Evolutionary conservation across 768 basidiomycete species (phyloP).

Genomic region (Leucocoprinus leucothites): DNA sequence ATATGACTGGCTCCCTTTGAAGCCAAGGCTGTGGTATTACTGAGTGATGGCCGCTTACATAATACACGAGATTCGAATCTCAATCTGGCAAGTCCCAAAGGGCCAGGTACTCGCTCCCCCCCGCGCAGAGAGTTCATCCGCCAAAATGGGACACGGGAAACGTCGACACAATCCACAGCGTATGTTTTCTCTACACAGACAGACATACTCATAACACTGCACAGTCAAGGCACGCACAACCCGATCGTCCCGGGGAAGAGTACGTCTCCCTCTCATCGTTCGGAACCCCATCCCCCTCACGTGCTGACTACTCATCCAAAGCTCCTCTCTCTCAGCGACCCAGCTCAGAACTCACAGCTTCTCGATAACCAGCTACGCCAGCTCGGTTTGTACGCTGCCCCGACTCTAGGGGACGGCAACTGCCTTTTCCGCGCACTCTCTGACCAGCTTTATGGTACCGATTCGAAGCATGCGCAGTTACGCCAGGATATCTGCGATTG

Average conservation of each 20-base stretch:
- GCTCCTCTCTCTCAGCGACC: slow-evolving; percentile 46
- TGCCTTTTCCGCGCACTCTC: slow-evolving; percentile 90
- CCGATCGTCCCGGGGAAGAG: slow-evolving; percentile 47
- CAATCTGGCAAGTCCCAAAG: too few relatives aligned
- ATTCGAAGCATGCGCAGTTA: slow-evolving; percentile 63
- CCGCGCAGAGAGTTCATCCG: too few relatives aligned
- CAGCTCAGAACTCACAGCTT: slow-evolving; percentile 58
- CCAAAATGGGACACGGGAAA: slow-evolving; percentile 3
- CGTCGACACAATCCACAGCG: slow-evolving; percentile 13
- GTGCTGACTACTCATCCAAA: too few relatives aligned
- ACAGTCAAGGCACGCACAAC: slow-evolving; percentile 57
- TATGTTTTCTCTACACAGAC: slow-evolving; percentile 25
- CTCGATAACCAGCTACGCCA: slow-evolving; percentile 73
- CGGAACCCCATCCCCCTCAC: slow-evolving; percentile 6
- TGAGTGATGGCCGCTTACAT: background rate
- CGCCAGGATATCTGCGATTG: slow-evolving; percentile 80
- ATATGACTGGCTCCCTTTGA: too few relatives aligned
- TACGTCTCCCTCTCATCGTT: slow-evolving; percentile 11
- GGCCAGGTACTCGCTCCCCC: too few relatives aligned
- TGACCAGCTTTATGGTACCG: slow-evolving; percentile 82
- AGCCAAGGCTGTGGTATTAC: background rate
- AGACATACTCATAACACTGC: slow-evolving; percentile 14
- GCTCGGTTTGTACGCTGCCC: slow-evolving; percentile 83
- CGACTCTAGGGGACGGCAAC: slow-evolving; percentile 87
- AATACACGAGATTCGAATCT: too few relatives aligned